Evolutionary conservation across 2,329 filamentous ascomycete species (phyloP), one percentile per base, ranked within the genome.

Genomic region (Cordyceps militaris): DNA sequence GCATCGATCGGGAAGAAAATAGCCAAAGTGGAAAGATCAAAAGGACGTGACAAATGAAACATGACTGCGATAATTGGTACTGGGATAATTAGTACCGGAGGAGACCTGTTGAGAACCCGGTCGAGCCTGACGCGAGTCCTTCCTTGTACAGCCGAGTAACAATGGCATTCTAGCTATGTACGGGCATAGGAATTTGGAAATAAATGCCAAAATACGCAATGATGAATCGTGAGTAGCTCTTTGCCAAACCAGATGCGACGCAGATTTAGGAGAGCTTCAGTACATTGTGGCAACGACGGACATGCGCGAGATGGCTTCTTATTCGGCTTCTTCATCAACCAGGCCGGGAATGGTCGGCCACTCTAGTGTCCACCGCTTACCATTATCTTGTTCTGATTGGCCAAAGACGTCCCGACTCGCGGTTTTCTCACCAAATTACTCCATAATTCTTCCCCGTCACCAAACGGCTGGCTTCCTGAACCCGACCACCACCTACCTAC

Each of bases 381-480:
- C 42, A 57, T 57, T 50, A 26, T 7, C 28, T 26, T 14, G 9
- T 21, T 23, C 36, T 57, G 55, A 57, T 57, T 57, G 55, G 55
- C 38, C 44, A 3, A 36, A 21, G 16, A 16, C 21, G n/a, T 36
- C 46, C 43, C 53, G 53, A 32, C 24, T 44, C n/a, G 1, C 7
- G 30, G 2, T 53, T 55, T n/a, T 47, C 53, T 56, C 43, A 47
- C 52, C 52, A 38, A 44, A 34, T 34, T 54, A 54, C 51, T 54
- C 51, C 51, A 54, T 49, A 49, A 56, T 56, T 49, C 53, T 56
- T 34, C 44, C n/a, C 44, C 44, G 44, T 56, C 53, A 56, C 53
- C n/a, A 56, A 56, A 6, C n/a, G n/a, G n/a, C 51, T 54, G 23
- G 38, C 34, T 32, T 49, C 53, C 34, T 49, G 21, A 30, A 38